Base-by-base conservation (phyloP, 1,139 yeast species). In the Magnusiomyces tetraspermus region DNA sequence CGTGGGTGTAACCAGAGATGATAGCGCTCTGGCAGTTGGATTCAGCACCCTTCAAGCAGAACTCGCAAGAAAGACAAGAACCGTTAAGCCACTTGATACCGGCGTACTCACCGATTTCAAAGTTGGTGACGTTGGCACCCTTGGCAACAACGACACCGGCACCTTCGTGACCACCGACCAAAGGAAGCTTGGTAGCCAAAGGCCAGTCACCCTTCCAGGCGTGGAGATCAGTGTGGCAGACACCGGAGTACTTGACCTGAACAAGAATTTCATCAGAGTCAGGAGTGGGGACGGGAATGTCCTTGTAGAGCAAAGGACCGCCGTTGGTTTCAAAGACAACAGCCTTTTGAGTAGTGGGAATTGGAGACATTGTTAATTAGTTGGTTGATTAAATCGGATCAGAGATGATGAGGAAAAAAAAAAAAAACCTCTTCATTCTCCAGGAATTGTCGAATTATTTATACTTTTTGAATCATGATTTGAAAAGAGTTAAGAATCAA, bases 81-180 rank as follows among this genome's bases (percentile, higher is more conserved):
- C 84, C 81, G 69, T 83, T 82, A 68, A 83, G 62, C 77, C 78
- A 75, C 69, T 85, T 84, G 66, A 84, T 74, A 67, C 92, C 94
- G 55, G 92, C 94, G 51, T 68, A 73, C 68, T 85, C 92, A 64
- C 94, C 94, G 63, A 83, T 68, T 65, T 83, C 76, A 74, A 85
- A 83, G 66, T 83, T 82, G 62, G 71, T 76, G 60, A 84, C 94
- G 60, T 79, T 75, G 46, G 72, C 72, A 65, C 92, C 94, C 65
- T 73, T 79, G 60, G 76, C 88, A 55, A 83, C 90, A 58, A 85
- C 92, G 41, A 79, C 79, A 70, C 94, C 94, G 41, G 90, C 89
- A 72, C 92, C 92, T 71, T 85, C 94, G 74, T 85, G 94, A 64
- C 94, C 94, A 59, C 88, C 89, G 52, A 83, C 86, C 60, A 82